A percentile compares a stretch with the other conserved stretches of the same genome.
These are phyloP conservation scores for Viola pubescens DNA, from an alignment of 441 rosid genomes.

Conservation along the genomic window DNA sequence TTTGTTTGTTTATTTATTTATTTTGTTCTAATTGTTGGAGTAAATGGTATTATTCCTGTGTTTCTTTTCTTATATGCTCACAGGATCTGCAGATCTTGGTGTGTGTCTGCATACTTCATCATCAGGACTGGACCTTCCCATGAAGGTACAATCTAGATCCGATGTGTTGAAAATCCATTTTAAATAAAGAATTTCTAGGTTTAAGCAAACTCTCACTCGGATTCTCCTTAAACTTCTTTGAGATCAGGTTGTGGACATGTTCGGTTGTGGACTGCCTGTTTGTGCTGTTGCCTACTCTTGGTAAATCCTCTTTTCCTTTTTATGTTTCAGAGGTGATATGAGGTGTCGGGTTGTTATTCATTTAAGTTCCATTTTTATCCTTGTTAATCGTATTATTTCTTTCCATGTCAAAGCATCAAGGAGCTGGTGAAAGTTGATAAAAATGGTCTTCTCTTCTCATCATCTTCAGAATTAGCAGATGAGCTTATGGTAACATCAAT, in stretches of 20 bases:
- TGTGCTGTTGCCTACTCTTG: conserved; percentile 95
- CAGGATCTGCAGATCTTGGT: conserved; percentile 92
- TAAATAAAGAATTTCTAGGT: conserved; percentile 49
- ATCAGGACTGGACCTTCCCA: conserved; percentile 96
- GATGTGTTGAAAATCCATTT: conserved; percentile 4
- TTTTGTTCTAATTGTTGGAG: conserved; percentile 4
- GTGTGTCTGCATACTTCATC: conserved; percentile 98
- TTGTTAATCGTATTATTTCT: conserved; percentile 4
- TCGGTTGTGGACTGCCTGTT: conserved; percentile 96
- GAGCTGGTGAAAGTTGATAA: conserved; percentile 74
- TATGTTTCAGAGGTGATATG: background rate
- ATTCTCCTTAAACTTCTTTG: conserved; percentile 13
- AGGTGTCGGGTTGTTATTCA: conserved; percentile 1
- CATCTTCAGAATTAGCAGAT: conserved; percentile 85
- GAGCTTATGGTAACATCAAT: conserved; percentile 55
- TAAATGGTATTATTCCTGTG: conserved; percentile 11
- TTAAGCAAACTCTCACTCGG: conserved; percentile 15
- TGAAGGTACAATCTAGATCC: conserved; percentile 54
- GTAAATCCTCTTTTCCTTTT: conserved; percentile 34
- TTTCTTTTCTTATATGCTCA: conserved; percentile 30
- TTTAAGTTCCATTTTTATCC: background rate
- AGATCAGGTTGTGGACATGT: conserved; percentile 91
- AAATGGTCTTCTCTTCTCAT: conserved; percentile 91
- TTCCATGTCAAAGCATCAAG: conserved; percentile 67
- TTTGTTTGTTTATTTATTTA: background rate